phyloP scores from a whole-genome alignment of 306 rosid species.

The Inga oerstediana region DNA sequence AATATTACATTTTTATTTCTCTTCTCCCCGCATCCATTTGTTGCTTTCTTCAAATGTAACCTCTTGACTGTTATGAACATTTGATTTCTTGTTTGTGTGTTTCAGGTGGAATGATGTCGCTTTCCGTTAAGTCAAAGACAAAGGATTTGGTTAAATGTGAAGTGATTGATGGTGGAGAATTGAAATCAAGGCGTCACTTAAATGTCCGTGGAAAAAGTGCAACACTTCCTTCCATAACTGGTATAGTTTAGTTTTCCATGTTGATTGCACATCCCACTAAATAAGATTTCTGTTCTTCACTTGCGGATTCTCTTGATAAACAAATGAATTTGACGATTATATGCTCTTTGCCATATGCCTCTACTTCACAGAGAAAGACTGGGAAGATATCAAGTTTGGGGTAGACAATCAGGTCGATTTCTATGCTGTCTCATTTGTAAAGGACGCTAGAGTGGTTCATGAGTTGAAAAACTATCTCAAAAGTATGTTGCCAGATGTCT shows the following conservation, averaged over 20 bases:
- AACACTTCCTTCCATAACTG: constrained; percentile 92
- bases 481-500: constrained; percentile 47
- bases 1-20: background rate
- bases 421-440: constrained; percentile 95
- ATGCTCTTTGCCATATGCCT: constrained; percentile 26
- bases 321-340: constrained; percentile 15
- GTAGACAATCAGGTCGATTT: constrained; percentile 95
- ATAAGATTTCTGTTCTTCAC: constrained; percentile 24
- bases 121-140: constrained; percentile 81
- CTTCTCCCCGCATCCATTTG: background rate
- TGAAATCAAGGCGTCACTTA: constrained; percentile 93
- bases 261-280: background rate
- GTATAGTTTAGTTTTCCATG: constrained; percentile 38
- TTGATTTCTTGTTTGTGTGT: constrained; percentile 24
- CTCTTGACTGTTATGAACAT: constrained; percentile 17
- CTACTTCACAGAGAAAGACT: constrained; percentile 73
- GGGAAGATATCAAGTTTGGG: constrained; percentile 99
- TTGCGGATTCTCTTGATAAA: constrained; percentile 20
- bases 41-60: background rate
- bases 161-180: constrained; percentile 92
- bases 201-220: constrained; percentile 99
- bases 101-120: constrained; percentile 97
- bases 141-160: constrained; percentile 73
- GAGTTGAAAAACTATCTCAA: constrained; percentile 86
- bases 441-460: constrained; percentile 85